These are phyloP conservation scores for Annulohypoxylon nitens DNA, from an alignment of 495 filamentous ascomycete species.

Conservation along the genomic window DNA sequence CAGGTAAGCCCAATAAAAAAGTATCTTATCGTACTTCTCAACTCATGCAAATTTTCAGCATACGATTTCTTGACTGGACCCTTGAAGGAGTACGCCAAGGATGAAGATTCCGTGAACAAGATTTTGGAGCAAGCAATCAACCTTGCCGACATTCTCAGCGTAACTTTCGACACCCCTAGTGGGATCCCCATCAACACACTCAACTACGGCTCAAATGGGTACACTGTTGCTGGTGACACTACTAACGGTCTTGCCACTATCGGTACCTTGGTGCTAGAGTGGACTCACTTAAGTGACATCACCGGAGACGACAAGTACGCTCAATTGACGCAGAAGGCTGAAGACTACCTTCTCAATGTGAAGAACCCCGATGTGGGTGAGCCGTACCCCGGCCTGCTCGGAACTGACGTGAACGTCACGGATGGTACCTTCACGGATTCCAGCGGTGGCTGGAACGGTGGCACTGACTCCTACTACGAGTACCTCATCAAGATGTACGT, in stretches of 20 bases:
- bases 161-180: conserved; percentile 80
- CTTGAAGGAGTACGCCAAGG: conserved; percentile 63
- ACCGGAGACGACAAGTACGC: conserved; percentile 76
- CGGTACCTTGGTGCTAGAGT: conserved; percentile 84
- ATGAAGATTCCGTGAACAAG: conserved; percentile 62
- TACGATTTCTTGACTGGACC: conserved; percentile 86
- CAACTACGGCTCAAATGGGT: conserved; percentile 63
- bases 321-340: conserved; percentile 72
- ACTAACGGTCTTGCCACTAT: conserved; percentile 79
- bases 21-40: neutral
- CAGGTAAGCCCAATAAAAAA: conserved; percentile 56
- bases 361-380: conserved; percentile 68
- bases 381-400: conserved; percentile 84
- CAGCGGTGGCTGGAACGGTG: conserved; percentile 82
- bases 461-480: conserved; percentile 88
- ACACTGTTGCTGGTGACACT: conserved; percentile 59
- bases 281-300: conserved; percentile 85
- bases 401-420: conserved; percentile 72
- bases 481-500: conserved; percentile 96
- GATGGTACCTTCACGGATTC: conserved; percentile 77
- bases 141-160: conserved; percentile 79
- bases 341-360: conserved; percentile 79
- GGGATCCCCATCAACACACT: conserved; percentile 84
- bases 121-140: conserved; percentile 75
- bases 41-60: conserved; percentile 55